Base-by-base conservation (phyloP, 371 early-diverging fungal species). In the Lichtheimia ornata region DNA sequence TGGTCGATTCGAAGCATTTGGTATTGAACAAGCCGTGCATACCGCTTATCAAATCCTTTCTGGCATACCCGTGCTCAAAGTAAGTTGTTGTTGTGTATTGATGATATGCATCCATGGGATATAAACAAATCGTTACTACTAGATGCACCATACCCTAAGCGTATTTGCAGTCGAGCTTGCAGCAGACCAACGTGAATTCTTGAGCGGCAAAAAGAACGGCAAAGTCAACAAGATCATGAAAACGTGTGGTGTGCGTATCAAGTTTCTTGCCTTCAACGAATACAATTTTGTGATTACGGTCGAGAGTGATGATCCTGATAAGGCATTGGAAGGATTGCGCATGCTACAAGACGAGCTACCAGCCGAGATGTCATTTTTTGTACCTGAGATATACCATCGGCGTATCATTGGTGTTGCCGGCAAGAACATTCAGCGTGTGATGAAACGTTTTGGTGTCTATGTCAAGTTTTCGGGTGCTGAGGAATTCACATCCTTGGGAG, bases 351-450 rank as follows among this genome's bases (percentile, higher is more conserved):
- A 88, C 51, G 92, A 92, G 66, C 70, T 90, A 11, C 92, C 92
- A 0, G 91, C 89, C 9, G 91, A 91, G 59, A 83, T 86, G 44
- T 84, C 85, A 25, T 95, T 95, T 68, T 84, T 82, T 72, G 83
- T 95, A 4, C 90, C 93, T 56, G 92, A 92, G 64, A 77, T 84
- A 12, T 88, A 85, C 67, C 95, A 95, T 75, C 94, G 93, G 68
- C 84, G 92, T 27, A 92, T 95, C 59, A 95, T 95, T 56, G 95
- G 95, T 15, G 89, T 88, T 20, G 91, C 91, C 5, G 95, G 95
- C 66, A 93, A 91, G 68, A 91, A 91, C 71, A 94, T 95, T 51
- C 93, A 94, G 64, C 77, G 88, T 53, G 91, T 93, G 66, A 95
- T 95, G 95, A 95, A 93, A 63, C 88, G 90, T 61, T 91, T 84